Evolutionary conservation across 768 basidiomycete species (phyloP), one percentile per base, ranked within the genome.

Genomic region (Sistotremastrum suecicum): DNA sequence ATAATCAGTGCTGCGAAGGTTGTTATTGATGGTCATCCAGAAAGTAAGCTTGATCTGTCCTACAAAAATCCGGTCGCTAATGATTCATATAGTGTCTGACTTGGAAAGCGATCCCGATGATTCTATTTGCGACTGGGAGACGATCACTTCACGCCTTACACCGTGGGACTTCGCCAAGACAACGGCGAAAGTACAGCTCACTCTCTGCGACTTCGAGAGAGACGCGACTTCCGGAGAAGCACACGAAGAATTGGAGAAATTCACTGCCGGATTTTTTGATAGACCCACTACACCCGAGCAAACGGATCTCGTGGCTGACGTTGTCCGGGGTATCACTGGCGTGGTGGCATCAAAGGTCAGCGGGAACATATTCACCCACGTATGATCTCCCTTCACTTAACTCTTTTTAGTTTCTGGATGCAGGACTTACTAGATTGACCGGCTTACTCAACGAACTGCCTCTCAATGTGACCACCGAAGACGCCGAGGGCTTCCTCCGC

Each of bases 131-230:
- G 74, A 72, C 45, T 78, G 76, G 71, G 72, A 75, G 12, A 67
- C 72, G 49, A 71, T 80, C 8, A 76, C 76, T 0, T 76, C 75
- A 7, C 64, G 83, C 33, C 64, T 88, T 31, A 86, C 82, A 50
- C 86, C 84, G 0, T 89, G 86, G 83, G 84, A 82, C 55, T 72
- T 88, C 29, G 76, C 82, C 7, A 82, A 83, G 3, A 86, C 87
- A 0, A 78, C 80, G 4, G 80, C 87, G 45, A 80, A 85, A 53
- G 70, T 87, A 50, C 81, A 85, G 48, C 71, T 88, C 36, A 75
- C 78, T 38, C 66, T 88, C 68, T 88, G 33, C 63, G 67, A n/a
- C 70, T 74, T 36, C 76, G 78, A 37, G 64, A 68, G 7, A 72
- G 67, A 37, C 72, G 46, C 52, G 66, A 49, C 62, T 20, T 20